Percentiles rank a stretch among this genome's conserved stretches.
phyloP scores from a whole-genome alignment of 345 rosid genomes.

The Lepidium didymum region DNA sequence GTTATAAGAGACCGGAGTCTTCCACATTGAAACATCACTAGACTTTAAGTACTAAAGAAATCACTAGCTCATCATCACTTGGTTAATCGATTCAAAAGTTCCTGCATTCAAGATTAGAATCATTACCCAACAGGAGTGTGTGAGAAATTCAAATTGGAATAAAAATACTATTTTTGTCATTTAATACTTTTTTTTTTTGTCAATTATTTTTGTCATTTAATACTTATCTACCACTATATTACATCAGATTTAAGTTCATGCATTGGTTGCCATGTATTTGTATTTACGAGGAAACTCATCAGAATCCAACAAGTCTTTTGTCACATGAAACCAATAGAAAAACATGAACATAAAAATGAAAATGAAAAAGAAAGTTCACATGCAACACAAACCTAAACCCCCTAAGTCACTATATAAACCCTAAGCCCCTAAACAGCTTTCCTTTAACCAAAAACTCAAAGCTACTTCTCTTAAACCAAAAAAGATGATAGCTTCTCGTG shows the following conservation, averaged over 20 bases:
- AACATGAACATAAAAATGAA: neutral
- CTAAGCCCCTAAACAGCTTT: neutral
- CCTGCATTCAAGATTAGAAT: too few species aligned
- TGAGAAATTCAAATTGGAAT: too few species aligned
- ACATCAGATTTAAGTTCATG: conserved; percentile 5
- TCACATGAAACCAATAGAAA: conserved; percentile 26
- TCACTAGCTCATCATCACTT: too few species aligned
- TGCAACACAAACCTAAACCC: neutral
- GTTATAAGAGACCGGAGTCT: too few species aligned
- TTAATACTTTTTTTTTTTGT: too few species aligned
- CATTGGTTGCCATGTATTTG: conserved; percentile 24
- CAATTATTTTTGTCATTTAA: neutral
- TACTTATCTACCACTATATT: neutral
- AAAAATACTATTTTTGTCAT: neutral
- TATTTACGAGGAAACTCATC: conserved; percentile 22
- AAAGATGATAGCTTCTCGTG: conserved; percentile 1
- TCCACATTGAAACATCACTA: too few species aligned
- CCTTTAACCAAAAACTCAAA: neutral
- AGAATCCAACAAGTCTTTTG: conserved; percentile 6
- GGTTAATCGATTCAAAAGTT: too few species aligned
- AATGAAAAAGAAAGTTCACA: neutral
- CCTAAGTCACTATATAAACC: conserved; percentile 10
- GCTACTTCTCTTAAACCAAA: neutral
- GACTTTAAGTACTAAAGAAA: too few species aligned
- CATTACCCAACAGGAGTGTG: too few species aligned